phyloP scores from a whole-genome alignment of 75 land plant genomes.

The Ceratopteris richardii region DNA sequence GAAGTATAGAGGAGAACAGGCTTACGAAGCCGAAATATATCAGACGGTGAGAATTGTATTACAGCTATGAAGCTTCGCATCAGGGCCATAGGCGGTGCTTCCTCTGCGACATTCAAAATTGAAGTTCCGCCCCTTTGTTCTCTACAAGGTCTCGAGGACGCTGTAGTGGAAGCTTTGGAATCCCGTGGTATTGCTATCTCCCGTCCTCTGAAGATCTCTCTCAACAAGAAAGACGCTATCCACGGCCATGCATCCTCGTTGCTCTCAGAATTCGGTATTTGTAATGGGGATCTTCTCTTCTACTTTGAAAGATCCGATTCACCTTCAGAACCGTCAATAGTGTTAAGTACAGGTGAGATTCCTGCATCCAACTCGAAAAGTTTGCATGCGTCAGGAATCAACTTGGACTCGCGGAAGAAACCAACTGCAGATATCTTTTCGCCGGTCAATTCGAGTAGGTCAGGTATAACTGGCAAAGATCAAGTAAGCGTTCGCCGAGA shows the following conservation, averaged over 20 bases:
- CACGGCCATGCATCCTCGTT: constrained; percentile 14
- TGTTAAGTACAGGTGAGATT: background rate
- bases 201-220: constrained; percentile 36
- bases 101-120: constrained; percentile 39
- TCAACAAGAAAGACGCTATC: constrained; percentile 63
- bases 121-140: constrained; percentile 27
- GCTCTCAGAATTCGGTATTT: constrained; percentile 45
- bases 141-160: constrained; percentile 37
- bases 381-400: background rate
- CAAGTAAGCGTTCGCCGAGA: constrained; percentile 12
- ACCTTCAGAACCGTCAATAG: background rate
- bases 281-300: constrained; percentile 66
- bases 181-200: constrained; percentile 11
- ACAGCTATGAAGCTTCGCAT: constrained; percentile 69
- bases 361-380: background rate
- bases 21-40: too few species aligned
- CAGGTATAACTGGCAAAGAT: background rate
- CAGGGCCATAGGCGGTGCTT: constrained; percentile 42
- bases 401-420: background rate
- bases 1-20: too few species aligned
- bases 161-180: constrained; percentile 20
- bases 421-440: background rate
- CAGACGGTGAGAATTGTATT: too few species aligned
- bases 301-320: constrained; percentile 23
- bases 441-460: background rate